Evolutionary conservation across 306 rosid genomes (phyloP).

Genomic region (Benincasa hispida): DNA sequence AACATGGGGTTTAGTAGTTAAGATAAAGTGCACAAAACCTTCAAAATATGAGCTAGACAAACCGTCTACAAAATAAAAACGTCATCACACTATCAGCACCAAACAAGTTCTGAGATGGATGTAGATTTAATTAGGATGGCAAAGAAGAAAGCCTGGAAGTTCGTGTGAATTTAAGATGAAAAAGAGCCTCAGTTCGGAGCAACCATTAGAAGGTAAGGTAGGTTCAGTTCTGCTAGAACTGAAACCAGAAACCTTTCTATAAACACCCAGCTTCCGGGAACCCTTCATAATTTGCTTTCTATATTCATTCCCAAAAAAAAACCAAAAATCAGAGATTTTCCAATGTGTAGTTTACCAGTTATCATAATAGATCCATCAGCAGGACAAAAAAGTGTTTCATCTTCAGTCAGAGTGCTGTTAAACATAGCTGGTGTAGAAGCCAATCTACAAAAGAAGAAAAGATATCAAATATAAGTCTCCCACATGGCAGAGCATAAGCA

Average conservation of each 20-base stretch:
- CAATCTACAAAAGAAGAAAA: slow-evolving; percentile 37
- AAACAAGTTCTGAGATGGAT: not conserved
- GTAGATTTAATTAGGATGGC: not conserved
- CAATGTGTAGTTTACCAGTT: slow-evolving; percentile 46
- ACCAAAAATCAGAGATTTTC: not conserved
- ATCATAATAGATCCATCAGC: slow-evolving; percentile 87
- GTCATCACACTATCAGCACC: not conserved
- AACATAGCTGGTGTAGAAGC: slow-evolving; percentile 98
- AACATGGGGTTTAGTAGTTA: not conserved
- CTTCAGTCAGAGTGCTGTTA: slow-evolving; percentile 70
- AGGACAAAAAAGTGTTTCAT: slow-evolving; percentile 53
- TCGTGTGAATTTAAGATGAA: not conserved
- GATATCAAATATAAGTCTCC: slow-evolving; percentile 1
- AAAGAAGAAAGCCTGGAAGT: not conserved
- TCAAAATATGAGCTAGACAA: not conserved
- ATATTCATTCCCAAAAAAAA: not conserved
- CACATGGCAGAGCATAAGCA: not conserved
- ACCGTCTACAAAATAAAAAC: not conserved
- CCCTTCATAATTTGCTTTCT: not conserved
- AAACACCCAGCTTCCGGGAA: not conserved
- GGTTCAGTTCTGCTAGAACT: not conserved
- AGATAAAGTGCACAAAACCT: not conserved
- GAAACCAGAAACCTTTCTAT: not conserved
- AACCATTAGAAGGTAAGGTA: not conserved
- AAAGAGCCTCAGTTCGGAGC: not conserved